Percentiles rank a stretch among this genome's conserved stretches.
Conservation (phyloP, 2,329 filamentous ascomycete genomes). For the Paramyrothecium roridum region DNA sequence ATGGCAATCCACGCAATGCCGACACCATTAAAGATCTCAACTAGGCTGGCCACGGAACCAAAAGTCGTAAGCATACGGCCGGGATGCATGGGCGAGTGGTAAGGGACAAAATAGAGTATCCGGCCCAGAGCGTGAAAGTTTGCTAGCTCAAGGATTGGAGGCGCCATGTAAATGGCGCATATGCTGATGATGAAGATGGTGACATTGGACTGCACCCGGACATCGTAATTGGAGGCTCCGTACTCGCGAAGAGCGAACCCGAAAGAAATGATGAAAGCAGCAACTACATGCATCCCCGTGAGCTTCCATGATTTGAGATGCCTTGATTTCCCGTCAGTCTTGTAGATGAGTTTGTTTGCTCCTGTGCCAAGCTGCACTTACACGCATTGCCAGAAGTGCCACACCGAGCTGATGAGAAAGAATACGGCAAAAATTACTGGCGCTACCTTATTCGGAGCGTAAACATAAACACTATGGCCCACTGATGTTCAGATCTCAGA, state of each 20-base stretch:
- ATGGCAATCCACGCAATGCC: not conserved
- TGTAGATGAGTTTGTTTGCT: not conserved
- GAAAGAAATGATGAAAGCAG: not conserved
- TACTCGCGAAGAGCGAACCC: not conserved
- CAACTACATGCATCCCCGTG: not conserved
- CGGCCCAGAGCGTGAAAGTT: constrained; percentile 20
- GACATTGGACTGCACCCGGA: not conserved
- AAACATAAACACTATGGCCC: not conserved
- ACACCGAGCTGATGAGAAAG: not conserved
- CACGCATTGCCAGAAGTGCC: not conserved
- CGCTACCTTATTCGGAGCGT: not conserved
- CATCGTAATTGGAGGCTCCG: not conserved
- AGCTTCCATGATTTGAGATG: not conserved
- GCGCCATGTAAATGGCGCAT: not conserved
- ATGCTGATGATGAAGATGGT: not conserved
- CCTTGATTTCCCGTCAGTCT: not conserved
- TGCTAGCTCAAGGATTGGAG: not conserved
- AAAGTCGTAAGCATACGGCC: constrained; percentile 37
- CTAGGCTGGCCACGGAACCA: not conserved
- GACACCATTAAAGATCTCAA: not conserved
- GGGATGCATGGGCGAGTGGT: constrained; percentile 50
- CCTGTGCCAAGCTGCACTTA: not conserved
- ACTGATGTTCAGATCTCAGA: too few relatives aligned
- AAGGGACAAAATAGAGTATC: constrained; percentile 54
- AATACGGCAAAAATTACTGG: not conserved